phyloP scores from a whole-genome alignment of 208 protist genomes.

The Acanthamoeba royreba region DNA sequence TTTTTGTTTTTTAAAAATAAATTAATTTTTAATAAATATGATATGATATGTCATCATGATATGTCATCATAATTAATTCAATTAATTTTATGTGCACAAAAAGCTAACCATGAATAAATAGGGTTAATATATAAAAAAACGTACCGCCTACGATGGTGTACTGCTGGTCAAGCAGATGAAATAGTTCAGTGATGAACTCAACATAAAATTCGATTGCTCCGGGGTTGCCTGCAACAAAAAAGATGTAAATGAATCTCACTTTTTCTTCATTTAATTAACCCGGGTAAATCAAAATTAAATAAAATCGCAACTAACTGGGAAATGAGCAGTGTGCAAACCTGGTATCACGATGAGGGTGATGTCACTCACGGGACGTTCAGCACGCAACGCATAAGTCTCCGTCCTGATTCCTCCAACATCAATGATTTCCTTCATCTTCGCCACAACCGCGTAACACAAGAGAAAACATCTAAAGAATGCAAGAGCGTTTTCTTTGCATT shows the following conservation, averaged over 20 bases:
- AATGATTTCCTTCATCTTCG: not conserved
- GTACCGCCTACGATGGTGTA: not conserved
- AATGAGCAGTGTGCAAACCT: no score
- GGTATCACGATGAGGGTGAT: not conserved
- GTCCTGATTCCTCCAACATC: not conserved
- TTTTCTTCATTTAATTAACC: not conserved
- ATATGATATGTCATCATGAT: not conserved
- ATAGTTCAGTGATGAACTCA: not conserved
- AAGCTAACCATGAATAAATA: no score
- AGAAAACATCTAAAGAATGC: no score
- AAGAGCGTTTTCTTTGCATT: no score
- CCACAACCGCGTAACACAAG: not conserved
- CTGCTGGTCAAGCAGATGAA: not conserved
- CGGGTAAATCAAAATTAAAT: not conserved
- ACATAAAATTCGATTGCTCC: constrained; percentile 18
- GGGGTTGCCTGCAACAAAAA: not conserved
- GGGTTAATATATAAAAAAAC: no score
- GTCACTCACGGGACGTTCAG: not conserved
- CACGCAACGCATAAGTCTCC: not conserved
- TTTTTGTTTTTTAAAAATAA: no score
- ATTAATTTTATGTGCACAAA: not conserved
- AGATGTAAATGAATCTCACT: not conserved
- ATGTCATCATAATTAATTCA: not conserved
- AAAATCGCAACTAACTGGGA: no score
- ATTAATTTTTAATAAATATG: not conserved